Conservation (phyloP, 23 red algal genomes). For the Chondrus crispus region DNA sequence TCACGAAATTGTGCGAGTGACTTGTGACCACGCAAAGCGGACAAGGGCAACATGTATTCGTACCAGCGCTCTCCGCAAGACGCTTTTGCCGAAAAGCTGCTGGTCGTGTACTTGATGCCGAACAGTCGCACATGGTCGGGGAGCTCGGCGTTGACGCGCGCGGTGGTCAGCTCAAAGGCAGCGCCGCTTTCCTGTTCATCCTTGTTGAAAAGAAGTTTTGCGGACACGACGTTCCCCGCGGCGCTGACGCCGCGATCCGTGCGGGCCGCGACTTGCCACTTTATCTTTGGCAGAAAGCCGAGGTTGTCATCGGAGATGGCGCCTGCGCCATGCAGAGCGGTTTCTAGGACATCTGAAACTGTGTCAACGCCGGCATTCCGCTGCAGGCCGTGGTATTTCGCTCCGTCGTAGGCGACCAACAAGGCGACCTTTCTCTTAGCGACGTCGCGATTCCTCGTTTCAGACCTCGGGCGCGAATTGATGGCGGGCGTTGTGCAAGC, state of each 20-base stretch:
- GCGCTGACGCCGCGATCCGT: constrained; percentile 94
- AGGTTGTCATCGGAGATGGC: constrained; percentile 42
- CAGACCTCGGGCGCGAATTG: constrained; percentile 5
- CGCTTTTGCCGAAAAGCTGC: constrained; percentile 65
- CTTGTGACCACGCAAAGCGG: constrained; percentile 14
- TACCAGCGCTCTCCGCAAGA: constrained; percentile 75
- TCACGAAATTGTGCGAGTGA: constrained; percentile 17
- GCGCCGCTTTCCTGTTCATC: constrained; percentile 13
- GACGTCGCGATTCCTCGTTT: not conserved
- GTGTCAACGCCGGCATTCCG: constrained; percentile 44
- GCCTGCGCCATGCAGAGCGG: constrained; percentile 42
- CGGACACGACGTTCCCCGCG: constrained; percentile 73
- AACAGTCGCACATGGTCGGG: constrained; percentile 61
- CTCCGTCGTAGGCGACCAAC: constrained; percentile 59
- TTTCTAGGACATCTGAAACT: constrained; percentile 64
- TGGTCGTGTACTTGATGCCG: constrained; percentile 22
- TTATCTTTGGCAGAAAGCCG: constrained; percentile 57
- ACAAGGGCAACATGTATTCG: constrained; percentile 72
- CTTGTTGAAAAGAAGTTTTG: constrained; percentile 59
- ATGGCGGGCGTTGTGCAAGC: too few relatives aligned
- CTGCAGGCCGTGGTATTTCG: constrained; percentile 54
- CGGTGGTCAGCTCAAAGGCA: not conserved
- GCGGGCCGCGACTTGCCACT: constrained; percentile 83
- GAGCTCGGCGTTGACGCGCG: constrained; percentile 41
- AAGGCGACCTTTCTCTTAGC: constrained; percentile 62